Base-by-base conservation (phyloP, 208 protist genomes). In the Wallacemonas sp. region DNA sequence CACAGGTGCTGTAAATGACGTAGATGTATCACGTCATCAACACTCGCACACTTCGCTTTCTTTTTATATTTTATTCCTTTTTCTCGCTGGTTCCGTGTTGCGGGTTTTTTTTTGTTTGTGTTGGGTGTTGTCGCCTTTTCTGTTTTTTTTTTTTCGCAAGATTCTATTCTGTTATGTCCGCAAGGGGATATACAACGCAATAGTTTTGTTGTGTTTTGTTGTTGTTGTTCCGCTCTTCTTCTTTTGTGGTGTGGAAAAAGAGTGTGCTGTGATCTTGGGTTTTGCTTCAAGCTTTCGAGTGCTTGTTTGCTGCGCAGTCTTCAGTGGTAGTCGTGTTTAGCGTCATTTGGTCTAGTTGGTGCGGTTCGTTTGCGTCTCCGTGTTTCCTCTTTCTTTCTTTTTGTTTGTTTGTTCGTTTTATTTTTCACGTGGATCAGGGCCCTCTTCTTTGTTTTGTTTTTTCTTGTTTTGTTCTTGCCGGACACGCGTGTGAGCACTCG, bases 361-460 rank as follows among this genome's bases (percentile, higher is more conserved):
- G 17, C 45, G 26, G 31, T 34, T 60, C 9, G 38, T n/a, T 26
- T 49, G 12, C 28, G 2, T 39, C 39, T 63, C 36, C 36, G 9
- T 67, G 28, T 73, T 56, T 39, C 46, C 36, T 28, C 36, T 64
- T 61, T 54, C 4, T 62, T 63, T 49, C 26, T 15, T 61, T 55
- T 66, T 53, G 45, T 49, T 22, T 31, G 39, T 65, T 65, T 65
- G 8, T 41, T 14, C 9, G 36, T 41, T 41, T 14, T 17, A 41
- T 41, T 41, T 41, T 14, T 41, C 36, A n/a, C n/a, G n/a, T n/a
- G n/a, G n/a, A n/a, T n/a, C n/a, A n/a, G n/a, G n/a, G n/a, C n/a
- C n/a, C n/a, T n/a, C n/a, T n/a, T n/a, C n/a, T n/a, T n/a, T n/a
- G n/a, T 41, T 41, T 41, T 41, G 36, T 41, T 41, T 41, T 41